These are phyloP conservation scores for Bruguiera hainesii DNA, from an alignment of 441 rosid species.

Conservation along the genomic window DNA sequence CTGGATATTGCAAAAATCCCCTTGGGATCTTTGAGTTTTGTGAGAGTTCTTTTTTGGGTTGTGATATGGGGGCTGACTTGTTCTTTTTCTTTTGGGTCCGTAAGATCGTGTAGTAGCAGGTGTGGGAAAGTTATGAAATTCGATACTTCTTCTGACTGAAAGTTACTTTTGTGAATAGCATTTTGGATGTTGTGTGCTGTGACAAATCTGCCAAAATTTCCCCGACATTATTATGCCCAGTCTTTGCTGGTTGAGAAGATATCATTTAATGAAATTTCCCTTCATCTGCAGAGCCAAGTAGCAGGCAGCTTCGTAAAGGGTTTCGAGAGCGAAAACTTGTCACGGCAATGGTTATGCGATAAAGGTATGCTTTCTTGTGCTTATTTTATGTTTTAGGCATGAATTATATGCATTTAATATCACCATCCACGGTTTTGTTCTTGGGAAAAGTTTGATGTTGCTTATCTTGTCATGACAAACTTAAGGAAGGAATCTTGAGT, in stretches of 20 bases:
- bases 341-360: conserved; percentile 63
- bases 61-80: not conserved
- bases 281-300: conserved; percentile 49
- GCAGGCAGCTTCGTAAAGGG: conserved; percentile 57
- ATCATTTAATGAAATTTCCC: not conserved
- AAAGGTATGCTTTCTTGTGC: conserved; percentile 36
- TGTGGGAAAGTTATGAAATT: conserved; percentile 62
- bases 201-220: too few species aligned
- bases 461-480: too few species aligned
- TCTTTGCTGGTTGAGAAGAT: conserved; percentile 1
- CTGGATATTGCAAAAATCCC: not conserved
- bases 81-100: not conserved
- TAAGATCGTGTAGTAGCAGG: conserved; percentile 52
- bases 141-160: conserved; percentile 45
- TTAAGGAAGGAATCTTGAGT: too few species aligned
- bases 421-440: too few species aligned
- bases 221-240: not conserved
- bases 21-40: not conserved
- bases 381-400: not conserved
- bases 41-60: not conserved
- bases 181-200: too few species aligned
- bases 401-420: too few species aligned
- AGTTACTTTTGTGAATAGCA: conserved; percentile 40
- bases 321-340: conserved; percentile 43
- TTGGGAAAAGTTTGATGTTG: too few species aligned